phyloP scores from a whole-genome alignment of 1,139 yeast genomes.

The Trichomonascaceae sp. region DNA sequence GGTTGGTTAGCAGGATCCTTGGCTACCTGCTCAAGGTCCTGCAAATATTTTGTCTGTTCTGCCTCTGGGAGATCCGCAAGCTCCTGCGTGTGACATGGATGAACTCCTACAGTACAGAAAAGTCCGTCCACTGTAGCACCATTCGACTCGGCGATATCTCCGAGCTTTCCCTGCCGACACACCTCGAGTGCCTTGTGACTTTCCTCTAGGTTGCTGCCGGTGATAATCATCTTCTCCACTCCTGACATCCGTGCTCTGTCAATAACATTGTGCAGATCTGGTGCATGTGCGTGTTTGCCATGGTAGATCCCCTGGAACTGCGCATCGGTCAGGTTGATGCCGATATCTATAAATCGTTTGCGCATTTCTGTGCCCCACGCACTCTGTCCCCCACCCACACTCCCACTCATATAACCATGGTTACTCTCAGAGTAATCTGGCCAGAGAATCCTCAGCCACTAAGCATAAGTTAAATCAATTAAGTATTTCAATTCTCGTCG shows the following conservation, averaged over 20 bases:
- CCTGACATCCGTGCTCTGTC: constrained; percentile 51
- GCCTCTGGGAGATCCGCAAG: constrained; percentile 42
- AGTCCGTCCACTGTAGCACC: constrained; percentile 17
- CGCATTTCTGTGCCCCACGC: too few species aligned
- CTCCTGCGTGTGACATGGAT: constrained; percentile 75
- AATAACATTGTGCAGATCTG: constrained; percentile 52
- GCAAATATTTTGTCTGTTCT: constrained; percentile 34
- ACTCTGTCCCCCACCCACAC: too few species aligned
- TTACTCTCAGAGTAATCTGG: too few species aligned
- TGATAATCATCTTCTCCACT: constrained; percentile 60
- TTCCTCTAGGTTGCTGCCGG: constrained; percentile 69
- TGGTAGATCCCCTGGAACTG: constrained; percentile 79
- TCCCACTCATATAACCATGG: too few species aligned
- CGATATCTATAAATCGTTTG: constrained; percentile 19
- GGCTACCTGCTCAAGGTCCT: constrained; percentile 37
- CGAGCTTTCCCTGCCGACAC: constrained; percentile 20
- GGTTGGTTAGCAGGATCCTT: constrained; percentile 35
- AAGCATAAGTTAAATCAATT: constrained; percentile 3
- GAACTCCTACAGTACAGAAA: constrained; percentile 78
- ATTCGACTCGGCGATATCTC: constrained; percentile 24
- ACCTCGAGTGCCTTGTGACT: constrained; percentile 37
- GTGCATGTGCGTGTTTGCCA: constrained; percentile 50
- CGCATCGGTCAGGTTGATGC: constrained; percentile 76
- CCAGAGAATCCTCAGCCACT: too few species aligned
- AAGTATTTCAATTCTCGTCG: background rate